These are phyloP conservation scores for Phytophthora pini DNA, from an alignment of 352 stramenopile genomes.

Conservation along the genomic window DNA sequence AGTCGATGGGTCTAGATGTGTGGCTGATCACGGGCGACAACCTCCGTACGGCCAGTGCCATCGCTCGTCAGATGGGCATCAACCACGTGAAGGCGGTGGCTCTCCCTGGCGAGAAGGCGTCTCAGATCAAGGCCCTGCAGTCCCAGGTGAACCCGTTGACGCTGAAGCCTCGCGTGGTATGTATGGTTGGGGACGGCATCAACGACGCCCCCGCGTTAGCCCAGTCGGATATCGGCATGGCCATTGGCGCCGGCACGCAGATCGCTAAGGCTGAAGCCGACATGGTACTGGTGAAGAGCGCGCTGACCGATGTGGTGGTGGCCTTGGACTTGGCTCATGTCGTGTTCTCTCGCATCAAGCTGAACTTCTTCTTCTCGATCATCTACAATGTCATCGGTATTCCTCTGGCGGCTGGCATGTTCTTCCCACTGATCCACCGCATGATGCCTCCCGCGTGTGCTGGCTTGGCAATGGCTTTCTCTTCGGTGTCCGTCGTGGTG, in stretches of 20 bases:
- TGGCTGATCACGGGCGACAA: conserved; percentile 94
- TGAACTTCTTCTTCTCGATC: conserved; percentile 91
- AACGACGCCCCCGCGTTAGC: conserved; percentile 95
- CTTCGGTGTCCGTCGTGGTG: conserved; percentile 86
- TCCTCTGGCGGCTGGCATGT: conserved; percentile 82
- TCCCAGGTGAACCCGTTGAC: conserved; percentile 74
- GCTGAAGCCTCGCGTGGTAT: conserved; percentile 82
- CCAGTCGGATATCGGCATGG: conserved; percentile 93
- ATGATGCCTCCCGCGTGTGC: conserved; percentile 88
- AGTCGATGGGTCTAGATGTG: conserved; percentile 83
- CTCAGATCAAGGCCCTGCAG: conserved; percentile 90
- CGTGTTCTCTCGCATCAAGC: conserved; percentile 82
- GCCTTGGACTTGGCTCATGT: conserved; percentile 82
- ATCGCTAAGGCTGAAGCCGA: conserved; percentile 89
- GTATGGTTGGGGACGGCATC: conserved; percentile 95
- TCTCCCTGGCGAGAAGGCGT: conserved; percentile 94
- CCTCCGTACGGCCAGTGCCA: conserved; percentile 88
- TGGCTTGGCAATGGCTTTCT: conserved; percentile 89
- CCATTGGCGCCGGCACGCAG: conserved; percentile 92
- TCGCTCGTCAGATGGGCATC: conserved; percentile 92
- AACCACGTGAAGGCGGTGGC: conserved; percentile 88
- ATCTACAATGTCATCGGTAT: conserved; percentile 89
- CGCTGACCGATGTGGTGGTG: conserved; percentile 84
- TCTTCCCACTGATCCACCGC: conserved; percentile 84
- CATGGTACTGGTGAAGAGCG: conserved; percentile 90